Evolutionary conservation across 2,329 filamentous ascomycete genomes (phyloP).

Genomic region (Cladosporium sp.): DNA sequence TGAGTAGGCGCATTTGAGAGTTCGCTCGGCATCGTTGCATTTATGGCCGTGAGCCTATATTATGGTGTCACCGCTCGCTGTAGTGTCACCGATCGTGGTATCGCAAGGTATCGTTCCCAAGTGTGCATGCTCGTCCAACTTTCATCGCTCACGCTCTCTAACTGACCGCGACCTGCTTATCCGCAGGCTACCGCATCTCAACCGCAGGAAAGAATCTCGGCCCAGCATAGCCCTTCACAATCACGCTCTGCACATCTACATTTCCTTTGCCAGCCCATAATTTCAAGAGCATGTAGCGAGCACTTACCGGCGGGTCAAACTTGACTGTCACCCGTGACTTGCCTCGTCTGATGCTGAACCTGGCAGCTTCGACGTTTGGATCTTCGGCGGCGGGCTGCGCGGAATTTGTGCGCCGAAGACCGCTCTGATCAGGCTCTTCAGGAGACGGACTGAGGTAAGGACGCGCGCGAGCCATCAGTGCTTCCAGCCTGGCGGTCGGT

Average conservation of each 20-base stretch:
- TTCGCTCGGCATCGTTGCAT: too few species aligned
- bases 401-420: neutral
- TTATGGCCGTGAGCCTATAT: too few species aligned
- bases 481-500: slow-evolving; percentile 11
- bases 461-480: slow-evolving; percentile 25
- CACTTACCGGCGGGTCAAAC: slow-evolving; percentile 72
- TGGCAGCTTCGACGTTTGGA: slow-evolving; percentile 53
- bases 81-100: too few species aligned
- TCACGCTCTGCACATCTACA: slow-evolving; percentile 84
- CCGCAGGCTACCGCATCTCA: slow-evolving; percentile 13
- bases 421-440: neutral
- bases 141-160: too few species aligned
- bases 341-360: slow-evolving; percentile 77
- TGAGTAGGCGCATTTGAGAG: too few species aligned
- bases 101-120: too few species aligned
- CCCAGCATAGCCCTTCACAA: slow-evolving; percentile 79
- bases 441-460: neutral
- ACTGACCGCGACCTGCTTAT: too few species aligned
- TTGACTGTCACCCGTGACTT: slow-evolving; percentile 82
- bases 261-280: slow-evolving; percentile 81
- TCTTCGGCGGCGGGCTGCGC: slow-evolving; percentile 16
- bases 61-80: too few species aligned
- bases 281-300: slow-evolving; percentile 77
- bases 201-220: slow-evolving; percentile 65
- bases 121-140: too few species aligned